These are phyloP conservation scores for Pseudopithomyces chartarum DNA, from an alignment of 2,329 filamentous ascomycete species.

Conservation along the genomic window DNA sequence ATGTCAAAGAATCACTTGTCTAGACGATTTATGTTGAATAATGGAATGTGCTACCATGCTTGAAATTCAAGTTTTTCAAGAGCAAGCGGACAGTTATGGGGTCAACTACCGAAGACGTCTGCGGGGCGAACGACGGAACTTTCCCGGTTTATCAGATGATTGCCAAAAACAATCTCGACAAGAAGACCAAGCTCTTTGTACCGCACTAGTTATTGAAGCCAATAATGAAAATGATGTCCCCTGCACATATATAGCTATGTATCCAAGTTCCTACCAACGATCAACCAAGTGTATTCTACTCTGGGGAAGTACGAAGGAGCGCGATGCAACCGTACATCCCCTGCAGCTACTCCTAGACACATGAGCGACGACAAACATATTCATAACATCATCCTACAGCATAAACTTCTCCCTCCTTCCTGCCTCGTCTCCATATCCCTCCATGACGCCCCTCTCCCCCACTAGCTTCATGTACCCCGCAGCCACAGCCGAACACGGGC, in stretches of 20 bases:
- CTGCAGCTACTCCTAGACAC: neutral
- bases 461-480: constrained; percentile 5
- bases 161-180: neutral
- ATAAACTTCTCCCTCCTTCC: neutral
- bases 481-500: constrained; percentile 3
- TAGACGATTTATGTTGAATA: too few species aligned
- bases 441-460: constrained; percentile 1
- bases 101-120: too few species aligned
- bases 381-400: neutral
- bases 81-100: too few species aligned
- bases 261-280: neutral
- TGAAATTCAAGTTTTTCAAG: too few species aligned
- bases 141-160: neutral
- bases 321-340: constrained; percentile 3
- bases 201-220: neutral
- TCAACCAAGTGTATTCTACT: neutral
- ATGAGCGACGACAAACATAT: neutral
- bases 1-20: too few species aligned
- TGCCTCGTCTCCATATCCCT: neutral
- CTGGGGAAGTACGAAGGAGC: neutral
- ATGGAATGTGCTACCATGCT: too few species aligned
- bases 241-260: too few species aligned
- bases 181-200: neutral
- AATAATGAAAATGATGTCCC: neutral
- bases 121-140: neutral